These are phyloP conservation scores for Limonium bicolor DNA, from an alignment of 148 eudicot genomes.

Conservation along the genomic window DNA sequence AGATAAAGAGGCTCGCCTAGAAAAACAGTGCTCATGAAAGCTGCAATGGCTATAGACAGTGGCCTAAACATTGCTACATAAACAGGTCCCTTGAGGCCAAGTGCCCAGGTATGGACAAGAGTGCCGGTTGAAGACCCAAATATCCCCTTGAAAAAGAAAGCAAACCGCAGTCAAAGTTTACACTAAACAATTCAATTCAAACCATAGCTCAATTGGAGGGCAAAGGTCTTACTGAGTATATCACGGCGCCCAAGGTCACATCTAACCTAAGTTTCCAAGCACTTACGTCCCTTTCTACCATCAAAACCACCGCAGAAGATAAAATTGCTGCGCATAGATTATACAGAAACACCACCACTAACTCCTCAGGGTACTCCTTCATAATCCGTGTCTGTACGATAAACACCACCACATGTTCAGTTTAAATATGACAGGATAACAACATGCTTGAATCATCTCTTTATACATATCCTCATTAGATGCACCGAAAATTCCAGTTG, in stretches of 20 bases:
- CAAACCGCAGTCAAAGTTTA: too few species aligned
- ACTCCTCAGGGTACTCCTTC: conserved; percentile 3
- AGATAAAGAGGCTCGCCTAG: not conserved
- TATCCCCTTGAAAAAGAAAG: too few species aligned
- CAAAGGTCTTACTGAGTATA: conserved; percentile 6
- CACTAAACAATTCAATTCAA: too few species aligned
- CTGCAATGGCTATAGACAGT: conserved; percentile 4
- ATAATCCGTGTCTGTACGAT: not conserved
- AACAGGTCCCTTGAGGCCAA: conserved; percentile 2
- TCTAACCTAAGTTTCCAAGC: conserved; percentile 3
- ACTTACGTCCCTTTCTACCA: conserved; percentile 1
- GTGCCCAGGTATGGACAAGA: conserved; percentile 4
- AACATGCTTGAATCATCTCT: too few species aligned
- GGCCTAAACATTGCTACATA: conserved; percentile 6
- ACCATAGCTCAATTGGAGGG: too few species aligned
- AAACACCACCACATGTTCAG: too few species aligned
- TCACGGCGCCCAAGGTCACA: conserved; percentile 1
- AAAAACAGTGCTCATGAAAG: conserved; percentile 3
- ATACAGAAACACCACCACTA: not conserved
- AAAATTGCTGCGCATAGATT: not conserved
- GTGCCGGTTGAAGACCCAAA: conserved; percentile 3
- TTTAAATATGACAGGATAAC: too few species aligned
- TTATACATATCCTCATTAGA: too few species aligned
- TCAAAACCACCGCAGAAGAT: conserved; percentile 1
- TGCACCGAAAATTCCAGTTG: too few species aligned